Percentiles rank a stretch among this genome's conserved stretches.
These are phyloP conservation scores for Kodamaea suecica DNA, from an alignment of 1,139 yeast genomes.

Conservation along the genomic window DNA sequence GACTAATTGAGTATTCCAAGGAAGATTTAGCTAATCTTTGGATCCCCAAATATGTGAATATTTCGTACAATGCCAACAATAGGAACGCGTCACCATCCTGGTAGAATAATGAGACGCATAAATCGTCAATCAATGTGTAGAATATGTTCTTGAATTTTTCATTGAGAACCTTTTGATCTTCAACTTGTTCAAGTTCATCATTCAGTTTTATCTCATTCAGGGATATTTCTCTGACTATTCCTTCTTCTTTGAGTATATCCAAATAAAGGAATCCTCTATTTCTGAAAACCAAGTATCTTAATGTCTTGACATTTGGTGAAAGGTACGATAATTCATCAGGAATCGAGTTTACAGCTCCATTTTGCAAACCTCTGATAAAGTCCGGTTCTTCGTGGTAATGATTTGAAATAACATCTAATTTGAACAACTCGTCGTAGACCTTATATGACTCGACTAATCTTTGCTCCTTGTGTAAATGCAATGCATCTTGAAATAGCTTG, in stretches of 20 bases:
- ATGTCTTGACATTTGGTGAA: slow-evolving; percentile 69
- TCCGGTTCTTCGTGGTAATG: slow-evolving; percentile 45
- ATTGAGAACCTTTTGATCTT: too few species aligned
- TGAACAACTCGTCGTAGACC: slow-evolving; percentile 61
- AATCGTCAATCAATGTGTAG: slow-evolving; percentile 52
- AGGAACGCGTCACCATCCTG: slow-evolving; percentile 62
- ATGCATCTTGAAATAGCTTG: slow-evolving; percentile 68
- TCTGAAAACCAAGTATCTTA: slow-evolving; percentile 74
- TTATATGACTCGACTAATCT: slow-evolving; percentile 49
- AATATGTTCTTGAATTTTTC: slow-evolving; percentile 22
- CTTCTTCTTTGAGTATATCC: slow-evolving; percentile 33
- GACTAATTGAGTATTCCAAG: slow-evolving; percentile 59
- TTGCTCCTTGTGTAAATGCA: slow-evolving; percentile 53
- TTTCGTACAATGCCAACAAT: slow-evolving; percentile 44
- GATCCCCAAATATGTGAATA: slow-evolving; percentile 48
- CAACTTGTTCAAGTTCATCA: slow-evolving; percentile 2
- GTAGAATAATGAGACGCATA: slow-evolving; percentile 54
- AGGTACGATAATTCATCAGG: slow-evolving; percentile 44
- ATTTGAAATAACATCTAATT: slow-evolving; percentile 60
- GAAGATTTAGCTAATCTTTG: slow-evolving; percentile 56
- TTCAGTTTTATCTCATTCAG: slow-evolving; percentile 3
- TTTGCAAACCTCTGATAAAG: slow-evolving; percentile 40
- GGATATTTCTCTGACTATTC: slow-evolving; percentile 3
- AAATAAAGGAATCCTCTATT: slow-evolving; percentile 76
- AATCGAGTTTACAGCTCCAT: slow-evolving; percentile 30